These are phyloP conservation scores for Vitis hybrid DNA, from an alignment of 177 flowering plant genomes.

Conservation along the genomic window DNA sequence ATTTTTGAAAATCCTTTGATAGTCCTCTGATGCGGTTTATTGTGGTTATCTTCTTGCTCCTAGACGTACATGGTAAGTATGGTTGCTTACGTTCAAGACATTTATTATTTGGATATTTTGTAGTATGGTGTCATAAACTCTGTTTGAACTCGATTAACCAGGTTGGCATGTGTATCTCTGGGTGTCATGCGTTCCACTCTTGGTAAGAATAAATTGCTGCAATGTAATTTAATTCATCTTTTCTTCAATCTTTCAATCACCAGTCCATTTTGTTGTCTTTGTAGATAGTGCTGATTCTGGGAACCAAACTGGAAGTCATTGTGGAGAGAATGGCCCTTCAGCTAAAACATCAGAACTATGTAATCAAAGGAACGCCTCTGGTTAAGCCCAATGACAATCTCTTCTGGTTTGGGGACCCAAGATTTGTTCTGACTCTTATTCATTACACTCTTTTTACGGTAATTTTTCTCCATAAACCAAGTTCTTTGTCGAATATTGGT, in stretches of 20 bases:
- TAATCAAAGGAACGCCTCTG: slow-evolving; percentile 54
- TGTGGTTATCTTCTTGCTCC: no score
- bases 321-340: slow-evolving; percentile 58
- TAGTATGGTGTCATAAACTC: no score
- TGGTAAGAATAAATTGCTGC: slow-evolving; percentile 32
- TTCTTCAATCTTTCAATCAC: not conserved
- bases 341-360: slow-evolving; percentile 36
- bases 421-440: slow-evolving; percentile 44
- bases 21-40: no score
- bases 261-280: not conserved
- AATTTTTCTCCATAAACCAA: slow-evolving; percentile 3
- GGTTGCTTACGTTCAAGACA: no score
- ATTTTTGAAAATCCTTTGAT: no score
- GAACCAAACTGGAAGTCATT: slow-evolving; percentile 61
- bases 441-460: slow-evolving; percentile 64
- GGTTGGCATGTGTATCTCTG: slow-evolving; percentile 59
- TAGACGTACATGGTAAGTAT: no score
- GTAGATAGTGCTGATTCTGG: slow-evolving; percentile 50
- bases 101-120: no score
- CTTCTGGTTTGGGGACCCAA: slow-evolving; percentile 65
- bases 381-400: slow-evolving; percentile 60
- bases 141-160: slow-evolving; percentile 14
- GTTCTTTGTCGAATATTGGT: no score
- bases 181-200: slow-evolving; percentile 50
- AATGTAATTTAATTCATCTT: not conserved